phyloP scores from a whole-genome alignment of 176 grass and related monocot genomes.

The Urochloa ruziziensis region DNA sequence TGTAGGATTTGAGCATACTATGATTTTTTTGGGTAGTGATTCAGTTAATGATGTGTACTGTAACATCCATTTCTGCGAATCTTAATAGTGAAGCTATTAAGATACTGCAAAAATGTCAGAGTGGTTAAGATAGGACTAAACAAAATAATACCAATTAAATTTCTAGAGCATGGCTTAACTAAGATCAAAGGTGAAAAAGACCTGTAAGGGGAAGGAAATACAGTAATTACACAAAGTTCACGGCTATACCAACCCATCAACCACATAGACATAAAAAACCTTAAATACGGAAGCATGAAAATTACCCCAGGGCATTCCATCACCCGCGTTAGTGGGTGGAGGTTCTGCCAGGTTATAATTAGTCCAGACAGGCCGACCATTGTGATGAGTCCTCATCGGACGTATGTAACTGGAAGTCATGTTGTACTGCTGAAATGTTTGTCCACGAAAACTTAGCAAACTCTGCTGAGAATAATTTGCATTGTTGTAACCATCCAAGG shows the following conservation, averaged over 20 bases:
- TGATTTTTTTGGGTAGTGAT: neutral
- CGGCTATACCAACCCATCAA: neutral
- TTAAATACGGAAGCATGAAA: constrained; percentile 25
- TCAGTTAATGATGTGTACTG: constrained; percentile 2
- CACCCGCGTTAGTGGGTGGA: constrained; percentile 46
- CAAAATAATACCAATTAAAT: constrained; percentile 9
- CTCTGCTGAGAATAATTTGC: constrained; percentile 52
- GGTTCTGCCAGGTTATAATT: constrained; percentile 62
- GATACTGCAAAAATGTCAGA: neutral
- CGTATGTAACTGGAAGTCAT: constrained; percentile 51
- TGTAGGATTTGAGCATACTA: constrained; percentile 9
- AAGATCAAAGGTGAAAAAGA: constrained; percentile 8
- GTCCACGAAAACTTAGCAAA: constrained; percentile 40
- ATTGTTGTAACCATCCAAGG: constrained; percentile 38
- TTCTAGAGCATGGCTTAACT: constrained; percentile 1
- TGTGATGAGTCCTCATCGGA: constrained; percentile 45
- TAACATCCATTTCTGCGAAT: neutral
- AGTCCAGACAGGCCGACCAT: constrained; percentile 45
- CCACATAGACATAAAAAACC: constrained; percentile 7
- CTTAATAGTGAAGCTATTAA: constrained; percentile 8
- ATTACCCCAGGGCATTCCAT: constrained; percentile 77
- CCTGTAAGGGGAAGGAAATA: constrained; percentile 2
- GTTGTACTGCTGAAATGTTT: constrained; percentile 64
- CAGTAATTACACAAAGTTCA: constrained; percentile 5
- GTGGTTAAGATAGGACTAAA: neutral